phyloP scores from a whole-genome alignment of 2,329 filamentous ascomycete species.

The Beauveria sp. region DNA sequence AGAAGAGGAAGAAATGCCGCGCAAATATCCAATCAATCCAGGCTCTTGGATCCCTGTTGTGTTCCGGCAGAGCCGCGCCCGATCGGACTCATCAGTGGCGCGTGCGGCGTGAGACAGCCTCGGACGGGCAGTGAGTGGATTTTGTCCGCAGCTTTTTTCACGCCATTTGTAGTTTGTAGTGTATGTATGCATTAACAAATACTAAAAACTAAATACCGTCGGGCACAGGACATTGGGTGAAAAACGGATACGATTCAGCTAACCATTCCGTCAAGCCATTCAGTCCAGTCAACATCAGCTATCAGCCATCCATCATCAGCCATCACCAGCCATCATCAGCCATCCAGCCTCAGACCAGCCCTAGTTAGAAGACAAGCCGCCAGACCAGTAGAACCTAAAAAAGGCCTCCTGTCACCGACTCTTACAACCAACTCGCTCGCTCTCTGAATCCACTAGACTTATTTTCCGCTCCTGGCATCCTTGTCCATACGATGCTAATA shows the following conservation, averaged over 20 bases:
- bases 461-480: neutral
- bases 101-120: neutral
- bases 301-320: no score
- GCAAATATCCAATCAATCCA: neutral
- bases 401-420: neutral
- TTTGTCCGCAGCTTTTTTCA: neutral
- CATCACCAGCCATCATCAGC: no score
- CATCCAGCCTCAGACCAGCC: no score
- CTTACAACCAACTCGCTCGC: neutral
- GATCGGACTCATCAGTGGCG: constrained; percentile 2
- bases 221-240: no score
- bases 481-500: neutral
- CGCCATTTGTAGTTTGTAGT: no score
- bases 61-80: constrained; percentile 10
- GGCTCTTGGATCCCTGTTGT: neutral
- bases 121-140: neutral
- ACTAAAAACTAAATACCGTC: no score
- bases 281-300: no score
- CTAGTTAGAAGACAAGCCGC: no score
- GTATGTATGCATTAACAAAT: no score
- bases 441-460: neutral
- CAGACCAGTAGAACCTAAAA: neutral
- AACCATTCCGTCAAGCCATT: no score
- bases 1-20: neutral
- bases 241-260: no score